Evolutionary conservation across 192 early-diverging fungal genomes (phyloP).

Genomic region (Spizellomyces punctatus): DNA sequence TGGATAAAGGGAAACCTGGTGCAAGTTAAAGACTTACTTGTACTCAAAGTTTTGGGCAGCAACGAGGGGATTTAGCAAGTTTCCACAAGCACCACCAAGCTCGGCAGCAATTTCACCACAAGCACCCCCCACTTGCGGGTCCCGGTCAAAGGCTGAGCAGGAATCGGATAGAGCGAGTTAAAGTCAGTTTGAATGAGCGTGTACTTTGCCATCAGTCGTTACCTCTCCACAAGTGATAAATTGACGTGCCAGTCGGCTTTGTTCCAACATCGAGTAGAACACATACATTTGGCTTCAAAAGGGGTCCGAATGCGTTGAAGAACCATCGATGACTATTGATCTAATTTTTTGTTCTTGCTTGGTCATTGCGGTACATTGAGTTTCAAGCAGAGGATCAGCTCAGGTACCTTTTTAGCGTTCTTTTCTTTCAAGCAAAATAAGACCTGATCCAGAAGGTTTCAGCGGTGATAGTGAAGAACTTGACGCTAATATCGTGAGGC

Average conservation of each 20-base stretch:
- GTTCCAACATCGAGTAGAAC: conserved; percentile 74
- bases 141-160: conserved; percentile 65
- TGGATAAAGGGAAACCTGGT: background rate
- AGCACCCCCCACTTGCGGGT: conserved; percentile 72
- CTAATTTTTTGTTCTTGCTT: conserved; percentile 24
- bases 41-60: conserved; percentile 86
- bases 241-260: conserved; percentile 63
- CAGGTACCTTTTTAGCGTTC: conserved; percentile 73
- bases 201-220: background rate
- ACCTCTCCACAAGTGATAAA: conserved; percentile 72
- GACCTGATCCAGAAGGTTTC: conserved; percentile 47
- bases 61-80: conserved; percentile 71
- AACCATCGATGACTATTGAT: conserved; percentile 75
- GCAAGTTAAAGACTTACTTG: conserved; percentile 48
- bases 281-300: conserved; percentile 52
- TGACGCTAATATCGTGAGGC: background rate
- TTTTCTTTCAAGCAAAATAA: conserved; percentile 91
- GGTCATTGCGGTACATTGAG: background rate
- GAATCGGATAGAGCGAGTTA: background rate
- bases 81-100: conserved; percentile 57
- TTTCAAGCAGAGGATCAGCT: background rate
- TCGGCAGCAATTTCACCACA: conserved; percentile 77
- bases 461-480: background rate
- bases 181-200: background rate
- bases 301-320: conserved; percentile 55